These are phyloP conservation scores for Pulveroboletus frians DNA, from an alignment of 768 basidiomycete species.

Conservation along the genomic window DNA sequence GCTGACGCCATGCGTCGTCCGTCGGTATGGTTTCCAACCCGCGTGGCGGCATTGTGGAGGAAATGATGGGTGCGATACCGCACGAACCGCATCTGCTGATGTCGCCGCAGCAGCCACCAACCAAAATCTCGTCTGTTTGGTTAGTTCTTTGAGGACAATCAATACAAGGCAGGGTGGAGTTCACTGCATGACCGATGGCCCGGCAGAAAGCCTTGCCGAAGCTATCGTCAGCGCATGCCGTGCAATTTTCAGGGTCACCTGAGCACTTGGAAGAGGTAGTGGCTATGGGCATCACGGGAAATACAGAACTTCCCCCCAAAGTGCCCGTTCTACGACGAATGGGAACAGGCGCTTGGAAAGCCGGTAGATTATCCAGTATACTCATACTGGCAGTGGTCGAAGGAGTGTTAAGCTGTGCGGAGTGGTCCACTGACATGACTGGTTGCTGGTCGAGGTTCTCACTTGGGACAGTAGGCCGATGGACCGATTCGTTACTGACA, in stretches of 20 bases:
- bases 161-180: slow-evolving; percentile 46
- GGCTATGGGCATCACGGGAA: slow-evolving; percentile 41
- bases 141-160: slow-evolving; percentile 46
- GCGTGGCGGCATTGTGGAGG: slow-evolving; percentile 18
- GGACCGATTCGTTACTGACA: slow-evolving; percentile 4
- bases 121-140: slow-evolving; percentile 23
- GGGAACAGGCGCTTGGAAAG: slow-evolving; percentile 78
- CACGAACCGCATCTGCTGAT: slow-evolving; percentile 27
- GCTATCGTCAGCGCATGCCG: slow-evolving; percentile 78
- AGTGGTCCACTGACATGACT: slow-evolving; percentile 20
- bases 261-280: slow-evolving; percentile 52
- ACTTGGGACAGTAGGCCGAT: slow-evolving; percentile 12
- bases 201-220: slow-evolving; percentile 88
- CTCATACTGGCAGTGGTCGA: slow-evolving; percentile 40
- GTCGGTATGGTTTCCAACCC: slow-evolving; percentile 61
- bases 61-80: slow-evolving; percentile 29
- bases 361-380: slow-evolving; percentile 71
- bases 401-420: slow-evolving; percentile 26
- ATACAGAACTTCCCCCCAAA: slow-evolving; percentile 44
- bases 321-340: slow-evolving; percentile 53
- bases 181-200: slow-evolving; percentile 61
- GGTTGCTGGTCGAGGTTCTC: slow-evolving; percentile 9
- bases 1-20: slow-evolving; percentile 75
- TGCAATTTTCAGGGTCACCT: slow-evolving; percentile 82
- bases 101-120: slow-evolving; percentile 37